Base-by-base conservation (phyloP, 208 protist species). In the Leishmania turanica region DNA sequence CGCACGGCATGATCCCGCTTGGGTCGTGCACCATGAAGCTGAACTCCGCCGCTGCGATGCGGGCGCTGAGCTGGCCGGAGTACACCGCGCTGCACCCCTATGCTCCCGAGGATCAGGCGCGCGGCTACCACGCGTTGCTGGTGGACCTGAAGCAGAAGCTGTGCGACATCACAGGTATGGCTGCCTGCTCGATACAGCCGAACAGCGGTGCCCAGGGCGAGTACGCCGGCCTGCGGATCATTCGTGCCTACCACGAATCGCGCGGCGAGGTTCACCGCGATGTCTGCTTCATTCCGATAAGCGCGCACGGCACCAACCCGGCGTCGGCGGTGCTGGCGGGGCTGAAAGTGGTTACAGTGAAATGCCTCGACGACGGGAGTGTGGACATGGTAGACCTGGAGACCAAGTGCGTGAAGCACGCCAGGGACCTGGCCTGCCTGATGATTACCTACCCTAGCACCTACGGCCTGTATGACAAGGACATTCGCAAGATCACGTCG, bases 21-120 rank as follows among this genome's bases (percentile, higher is more conserved):
- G 99, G 99, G 31, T 99, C 96, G 34, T 99, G 99, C 86, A 99
- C 99, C 7, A 99, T 99, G 99, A 99, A 99, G 89, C 94, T 99
- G 21, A 99, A 99, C 93, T 92, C 98, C 0, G 97, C 98, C 15
- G 84, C 96, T 1, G 95, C 98, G 77, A 99, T 99, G 98, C 91
- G 96, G 9, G 96, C 99, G 4, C 85, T 99, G 51, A 97, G 96
- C 60, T 99, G 97, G 98, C 92, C 95, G 53, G 92, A 98, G 78
- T 96, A 99, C 85, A 96, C 84, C 71, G 87, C 79, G 47, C 78
- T 99, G 56, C 99, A 99, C 84, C 99, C 99, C 47, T 99, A 99
- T 83, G 98, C 90, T 15, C 99, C 99, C 40, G 78, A 86, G 1
- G 82, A 94, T 71, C 98, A 99, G 92, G 87, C 95, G 17, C 69